A percentile compares a stretch with the other conserved stretches of the same genome.
Evolutionary conservation across 352 stramenopile genomes (phyloP).

Genomic region (Peronospora tabacina): DNA sequence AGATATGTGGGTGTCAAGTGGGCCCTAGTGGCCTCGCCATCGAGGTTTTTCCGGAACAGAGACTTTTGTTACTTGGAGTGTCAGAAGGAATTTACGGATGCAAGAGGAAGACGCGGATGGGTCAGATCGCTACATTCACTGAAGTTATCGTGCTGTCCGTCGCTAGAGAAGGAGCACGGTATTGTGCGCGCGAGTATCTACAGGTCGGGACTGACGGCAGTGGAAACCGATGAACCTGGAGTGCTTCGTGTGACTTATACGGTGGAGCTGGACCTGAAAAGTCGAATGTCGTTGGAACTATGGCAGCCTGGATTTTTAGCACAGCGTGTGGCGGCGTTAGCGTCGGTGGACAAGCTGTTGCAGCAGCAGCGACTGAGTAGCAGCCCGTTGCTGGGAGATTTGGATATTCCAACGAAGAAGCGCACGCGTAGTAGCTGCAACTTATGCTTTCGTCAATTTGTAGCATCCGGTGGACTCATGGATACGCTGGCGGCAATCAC

Average conservation of each 20-base stretch:
- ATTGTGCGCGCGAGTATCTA: conserved; percentile 80
- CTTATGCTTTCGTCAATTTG: conserved; percentile 66
- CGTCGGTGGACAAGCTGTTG: conserved; percentile 66
- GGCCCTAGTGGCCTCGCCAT: conserved; percentile 67
- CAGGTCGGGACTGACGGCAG: conserved; percentile 63
- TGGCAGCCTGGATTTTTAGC: conserved; percentile 59
- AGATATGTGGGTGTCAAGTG: conserved; percentile 79
- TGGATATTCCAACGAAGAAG: conserved; percentile 46
- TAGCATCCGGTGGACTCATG: conserved; percentile 22
- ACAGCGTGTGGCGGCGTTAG: conserved; percentile 56
- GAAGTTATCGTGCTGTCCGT: conserved; percentile 46
- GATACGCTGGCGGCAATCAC: conserved; percentile 27
- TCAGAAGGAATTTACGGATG: conserved; percentile 76
- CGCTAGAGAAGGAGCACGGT: conserved; percentile 40
- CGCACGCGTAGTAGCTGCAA: conserved; percentile 45
- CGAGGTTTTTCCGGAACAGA: conserved; percentile 58
- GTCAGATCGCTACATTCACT: conserved; percentile 52
- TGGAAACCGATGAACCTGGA: conserved; percentile 67
- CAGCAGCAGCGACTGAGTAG: conserved; percentile 78
- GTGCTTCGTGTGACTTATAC: conserved; percentile 77
- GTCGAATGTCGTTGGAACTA: conserved; percentile 56
- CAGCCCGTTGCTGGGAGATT: conserved; percentile 62
- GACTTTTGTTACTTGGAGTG: conserved; percentile 85
- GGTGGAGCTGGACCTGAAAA: conserved; percentile 80
- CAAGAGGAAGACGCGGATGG: conserved; percentile 45